These are phyloP conservation scores for Eucalyptus sp. DNA, from an alignment of 345 rosid genomes.

Conservation along the genomic window DNA sequence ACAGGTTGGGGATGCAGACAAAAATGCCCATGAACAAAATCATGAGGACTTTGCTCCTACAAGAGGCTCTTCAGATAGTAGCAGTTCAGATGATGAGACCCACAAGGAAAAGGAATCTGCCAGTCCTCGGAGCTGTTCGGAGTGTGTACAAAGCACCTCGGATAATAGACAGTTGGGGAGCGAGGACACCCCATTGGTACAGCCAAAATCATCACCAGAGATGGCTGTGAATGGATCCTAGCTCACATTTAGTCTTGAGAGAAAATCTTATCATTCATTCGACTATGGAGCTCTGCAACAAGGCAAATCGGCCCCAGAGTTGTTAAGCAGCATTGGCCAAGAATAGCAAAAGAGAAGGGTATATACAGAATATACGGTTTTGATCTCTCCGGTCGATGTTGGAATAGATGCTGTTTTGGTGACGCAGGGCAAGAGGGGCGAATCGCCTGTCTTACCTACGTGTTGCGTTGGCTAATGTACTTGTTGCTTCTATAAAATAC, in stretches of 20 bases:
- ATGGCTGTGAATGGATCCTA: conserved; percentile 93
- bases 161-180: conserved; percentile 45
- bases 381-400: not conserved
- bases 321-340: not conserved
- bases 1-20: not conserved
- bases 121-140: conserved; percentile 41
- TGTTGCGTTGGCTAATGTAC: conserved; percentile 1
- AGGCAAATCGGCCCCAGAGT: not conserved
- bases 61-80: conserved; percentile 12
- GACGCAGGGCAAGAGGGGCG: not conserved
- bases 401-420: not conserved
- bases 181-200: conserved; percentile 52
- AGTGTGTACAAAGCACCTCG: conserved; percentile 25
- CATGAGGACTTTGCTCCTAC: conserved; percentile 20
- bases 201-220: conserved; percentile 72
- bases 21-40: not conserved
- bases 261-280: not conserved
- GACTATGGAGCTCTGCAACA: not conserved
- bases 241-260: not conserved
- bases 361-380: not conserved
- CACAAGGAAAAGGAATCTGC: conserved; percentile 36
- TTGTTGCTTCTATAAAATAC: conserved; percentile 18
- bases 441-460: not conserved
- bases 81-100: conserved; percentile 37
- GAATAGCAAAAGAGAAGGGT: not conserved